Conservation (phyloP, 225 moss, liverwort and hornwort genomes). For the Marchantia paleacea region DNA sequence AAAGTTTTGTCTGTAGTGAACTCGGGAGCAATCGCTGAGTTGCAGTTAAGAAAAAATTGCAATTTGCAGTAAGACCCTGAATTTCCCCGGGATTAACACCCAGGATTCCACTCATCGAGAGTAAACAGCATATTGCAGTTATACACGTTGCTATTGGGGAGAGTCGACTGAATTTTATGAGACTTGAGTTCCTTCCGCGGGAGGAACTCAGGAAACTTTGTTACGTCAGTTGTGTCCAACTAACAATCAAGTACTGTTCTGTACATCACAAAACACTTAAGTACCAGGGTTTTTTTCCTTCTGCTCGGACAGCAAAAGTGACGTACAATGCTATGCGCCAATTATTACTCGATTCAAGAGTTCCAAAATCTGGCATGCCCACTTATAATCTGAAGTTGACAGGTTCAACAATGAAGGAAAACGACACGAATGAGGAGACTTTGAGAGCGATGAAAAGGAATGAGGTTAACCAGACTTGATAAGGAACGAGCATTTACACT, state of each 20-base stretch:
- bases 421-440: not conserved
- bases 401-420: not conserved
- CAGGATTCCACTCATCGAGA: too few species aligned
- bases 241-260: not conserved
- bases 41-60: too few species aligned
- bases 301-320: slow-evolving; percentile 2
- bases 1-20: too few species aligned
- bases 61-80: too few species aligned
- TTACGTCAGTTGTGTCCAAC: not conserved
- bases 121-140: too few species aligned
- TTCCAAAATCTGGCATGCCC: not conserved
- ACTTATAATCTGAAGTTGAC: not conserved
- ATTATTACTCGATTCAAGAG: not conserved
- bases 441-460: not conserved
- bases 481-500: not conserved
- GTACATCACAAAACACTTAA: not conserved
- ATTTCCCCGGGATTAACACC: too few species aligned
- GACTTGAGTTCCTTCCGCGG: too few species aligned
- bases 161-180: too few species aligned
- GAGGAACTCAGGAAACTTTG: not conserved
- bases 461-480: too few species aligned
- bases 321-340: not conserved
- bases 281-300: not conserved
- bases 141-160: too few species aligned
- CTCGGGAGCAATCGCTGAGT: too few species aligned